phyloP scores from a whole-genome alignment of 441 rosid species.

The Aleurites moluccanus region DNA sequence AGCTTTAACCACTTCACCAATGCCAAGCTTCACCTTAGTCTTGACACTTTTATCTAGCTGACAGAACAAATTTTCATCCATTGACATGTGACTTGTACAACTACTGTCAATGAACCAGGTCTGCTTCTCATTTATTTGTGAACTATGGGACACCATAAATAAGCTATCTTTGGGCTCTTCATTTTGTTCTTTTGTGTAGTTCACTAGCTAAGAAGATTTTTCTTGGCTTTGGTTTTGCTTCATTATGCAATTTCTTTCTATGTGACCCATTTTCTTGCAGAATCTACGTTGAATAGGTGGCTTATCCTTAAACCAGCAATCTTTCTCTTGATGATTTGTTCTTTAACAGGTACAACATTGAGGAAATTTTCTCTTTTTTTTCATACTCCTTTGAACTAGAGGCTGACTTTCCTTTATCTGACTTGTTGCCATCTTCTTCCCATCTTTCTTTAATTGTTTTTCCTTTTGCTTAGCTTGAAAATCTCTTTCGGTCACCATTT shows the following conservation, averaged over 20 bases:
- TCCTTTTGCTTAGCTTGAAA: not conserved
- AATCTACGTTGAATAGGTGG: not conserved
- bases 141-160: not conserved
- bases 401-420: too few species aligned
- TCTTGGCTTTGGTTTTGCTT: not conserved
- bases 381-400: too few species aligned
- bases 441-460: not conserved
- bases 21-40: not conserved
- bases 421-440: not conserved
- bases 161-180: not conserved
- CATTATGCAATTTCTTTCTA: too few species aligned
- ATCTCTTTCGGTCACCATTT: not conserved
- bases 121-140: not conserved
- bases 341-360: not conserved
- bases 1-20: not conserved
- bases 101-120: not conserved
- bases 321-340: not conserved
- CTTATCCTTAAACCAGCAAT: not conserved
- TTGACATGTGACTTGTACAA: not conserved
- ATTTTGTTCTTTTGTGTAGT: not conserved
- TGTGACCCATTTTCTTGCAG: not conserved
- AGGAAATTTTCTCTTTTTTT: not conserved
- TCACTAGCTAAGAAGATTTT: too few species aligned
- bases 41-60: too few species aligned
- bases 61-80: not conserved